These are phyloP conservation scores for Nitzschia putrida DNA, from an alignment of 108 stramenopile species.

Conservation along the genomic window DNA sequence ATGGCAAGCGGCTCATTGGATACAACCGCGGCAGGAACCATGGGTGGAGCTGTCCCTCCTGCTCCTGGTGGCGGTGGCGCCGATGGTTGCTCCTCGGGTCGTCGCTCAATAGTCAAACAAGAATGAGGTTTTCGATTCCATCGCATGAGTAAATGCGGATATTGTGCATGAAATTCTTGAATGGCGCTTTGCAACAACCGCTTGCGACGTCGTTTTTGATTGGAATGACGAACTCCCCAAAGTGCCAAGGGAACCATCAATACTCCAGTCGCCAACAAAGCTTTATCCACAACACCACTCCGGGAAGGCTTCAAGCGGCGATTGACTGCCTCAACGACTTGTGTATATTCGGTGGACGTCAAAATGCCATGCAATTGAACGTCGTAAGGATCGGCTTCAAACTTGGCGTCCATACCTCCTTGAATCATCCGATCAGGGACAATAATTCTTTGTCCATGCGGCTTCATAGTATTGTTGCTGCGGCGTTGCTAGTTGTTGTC, in stretches of 20 bases:
- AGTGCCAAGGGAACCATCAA: slow-evolving; percentile 65
- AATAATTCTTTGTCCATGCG: slow-evolving; percentile 23
- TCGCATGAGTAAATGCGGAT: slow-evolving; percentile 43
- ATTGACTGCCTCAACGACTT: slow-evolving; percentile 53
- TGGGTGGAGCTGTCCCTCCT: neutral
- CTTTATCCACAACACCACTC: slow-evolving; percentile 46
- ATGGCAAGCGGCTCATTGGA: neutral
- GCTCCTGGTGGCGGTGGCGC: neutral
- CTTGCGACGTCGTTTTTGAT: slow-evolving; percentile 53
- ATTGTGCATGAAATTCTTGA: slow-evolving; percentile 56
- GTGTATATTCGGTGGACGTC: slow-evolving; percentile 58
- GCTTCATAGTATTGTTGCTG: neutral
- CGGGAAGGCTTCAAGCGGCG: slow-evolving; percentile 52
- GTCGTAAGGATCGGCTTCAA: slow-evolving; percentile 48
- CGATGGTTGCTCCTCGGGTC: neutral
- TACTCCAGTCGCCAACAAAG: slow-evolving; percentile 57
- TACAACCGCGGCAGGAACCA: neutral
- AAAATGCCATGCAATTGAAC: slow-evolving; percentile 49
- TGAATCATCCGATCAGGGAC: slow-evolving; percentile 38
- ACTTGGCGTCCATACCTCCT: slow-evolving; percentile 51
- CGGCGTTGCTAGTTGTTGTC: no score
- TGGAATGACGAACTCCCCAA: slow-evolving; percentile 67
- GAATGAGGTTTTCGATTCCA: slow-evolving; percentile 46
- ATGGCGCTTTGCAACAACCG: slow-evolving; percentile 52
- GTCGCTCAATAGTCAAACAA: slow-evolving; percentile 34